These are phyloP conservation scores for Rosa lucieae DNA, from an alignment of 306 rosid species.

Conservation along the genomic window DNA sequence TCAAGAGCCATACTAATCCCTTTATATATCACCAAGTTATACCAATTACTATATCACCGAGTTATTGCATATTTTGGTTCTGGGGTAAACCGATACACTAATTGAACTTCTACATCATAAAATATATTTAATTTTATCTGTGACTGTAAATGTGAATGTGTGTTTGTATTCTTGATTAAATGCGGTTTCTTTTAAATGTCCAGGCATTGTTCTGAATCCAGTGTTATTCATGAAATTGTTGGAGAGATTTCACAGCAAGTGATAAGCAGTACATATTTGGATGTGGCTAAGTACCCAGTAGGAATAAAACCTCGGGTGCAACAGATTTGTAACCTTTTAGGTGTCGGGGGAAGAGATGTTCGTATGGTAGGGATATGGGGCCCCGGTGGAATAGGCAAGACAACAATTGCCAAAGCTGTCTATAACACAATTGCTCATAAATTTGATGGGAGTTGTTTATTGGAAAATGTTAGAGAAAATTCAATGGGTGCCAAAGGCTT, in stretches of 20 bases:
- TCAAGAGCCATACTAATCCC: no score
- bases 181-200: neutral
- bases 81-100: no score
- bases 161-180: no score
- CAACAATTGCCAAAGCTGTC: neutral
- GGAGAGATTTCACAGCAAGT: neutral
- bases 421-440: neutral
- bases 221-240: neutral
- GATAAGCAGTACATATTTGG: neutral
- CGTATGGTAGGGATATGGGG: neutral
- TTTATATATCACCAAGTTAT: no score
- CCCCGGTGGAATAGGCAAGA: neutral
- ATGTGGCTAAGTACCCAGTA: neutral
- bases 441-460: neutral
- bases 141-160: neutral
- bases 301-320: neutral
- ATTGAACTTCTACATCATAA: no score
- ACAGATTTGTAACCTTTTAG: neutral
- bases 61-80: no score
- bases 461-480: neutral
- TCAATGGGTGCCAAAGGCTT: neutral
- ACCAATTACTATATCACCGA: no score
- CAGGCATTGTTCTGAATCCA: neutral
- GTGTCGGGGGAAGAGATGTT: neutral
- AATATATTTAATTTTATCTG: no score